Conservation (phyloP, 805 yeast species). For the Candida rishiriensis region DNA sequence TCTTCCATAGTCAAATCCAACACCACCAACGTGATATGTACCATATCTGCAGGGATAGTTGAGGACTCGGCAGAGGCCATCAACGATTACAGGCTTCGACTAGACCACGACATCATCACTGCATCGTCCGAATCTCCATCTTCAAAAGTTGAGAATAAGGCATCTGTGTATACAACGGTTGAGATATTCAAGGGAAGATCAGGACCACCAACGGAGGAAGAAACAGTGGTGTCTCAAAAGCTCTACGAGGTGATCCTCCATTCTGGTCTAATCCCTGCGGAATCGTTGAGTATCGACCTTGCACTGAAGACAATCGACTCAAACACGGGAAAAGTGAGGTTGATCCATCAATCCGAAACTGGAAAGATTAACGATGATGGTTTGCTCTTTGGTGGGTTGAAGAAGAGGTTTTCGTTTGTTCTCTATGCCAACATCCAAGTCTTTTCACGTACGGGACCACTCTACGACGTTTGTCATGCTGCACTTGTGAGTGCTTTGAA, state of each 20-base stretch:
- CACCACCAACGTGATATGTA: slow-evolving; percentile 66
- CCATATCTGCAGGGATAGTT: slow-evolving; percentile 61
- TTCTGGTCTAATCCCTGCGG: slow-evolving; percentile 46
- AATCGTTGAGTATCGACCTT: slow-evolving; percentile 51
- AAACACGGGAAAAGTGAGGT: slow-evolving; percentile 43
- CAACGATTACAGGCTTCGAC: slow-evolving; percentile 37
- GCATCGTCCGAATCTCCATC: slow-evolving; percentile 10
- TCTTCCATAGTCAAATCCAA: slow-evolving; percentile 69
- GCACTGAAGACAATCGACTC: slow-evolving; percentile 48
- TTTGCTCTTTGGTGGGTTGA: slow-evolving; percentile 28
- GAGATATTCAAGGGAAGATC: slow-evolving; percentile 69
- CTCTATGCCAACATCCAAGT: slow-evolving; percentile 72
- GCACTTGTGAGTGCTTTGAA: slow-evolving; percentile 61
- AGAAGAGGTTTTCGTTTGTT: slow-evolving; percentile 49
- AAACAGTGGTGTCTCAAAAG: slow-evolving; percentile 66
- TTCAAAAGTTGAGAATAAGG: slow-evolving; percentile 17
- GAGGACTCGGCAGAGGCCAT: slow-evolving; percentile 46
- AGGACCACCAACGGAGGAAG: slow-evolving; percentile 85
- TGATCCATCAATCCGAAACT: slow-evolving; percentile 3
- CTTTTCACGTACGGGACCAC: slow-evolving; percentile 77
- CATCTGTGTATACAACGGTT: slow-evolving; percentile 65
- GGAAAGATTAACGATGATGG: slow-evolving; percentile 16
- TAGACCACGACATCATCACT: slow-evolving; percentile 34
- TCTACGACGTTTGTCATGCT: slow-evolving; percentile 71
- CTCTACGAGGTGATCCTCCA: slow-evolving; percentile 57